Evolutionary conservation across 2,329 filamentous ascomycete species (phyloP).

Genomic region (Bisporella sp.): DNA sequence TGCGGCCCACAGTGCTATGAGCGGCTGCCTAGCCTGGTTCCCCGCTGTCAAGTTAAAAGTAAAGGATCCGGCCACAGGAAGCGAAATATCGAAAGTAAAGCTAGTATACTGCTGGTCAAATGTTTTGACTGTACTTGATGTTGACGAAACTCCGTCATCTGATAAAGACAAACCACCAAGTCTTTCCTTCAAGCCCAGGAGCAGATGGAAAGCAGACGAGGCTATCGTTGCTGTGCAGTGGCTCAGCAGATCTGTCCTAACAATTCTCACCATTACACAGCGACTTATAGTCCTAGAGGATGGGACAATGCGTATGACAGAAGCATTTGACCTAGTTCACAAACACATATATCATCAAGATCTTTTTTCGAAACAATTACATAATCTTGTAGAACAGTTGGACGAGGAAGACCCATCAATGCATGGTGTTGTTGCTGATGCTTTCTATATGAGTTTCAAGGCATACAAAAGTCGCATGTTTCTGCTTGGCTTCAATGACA

Average conservation of each 20-base stretch:
- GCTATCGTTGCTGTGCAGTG: constrained; percentile 95
- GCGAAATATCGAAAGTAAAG: constrained; percentile 71
- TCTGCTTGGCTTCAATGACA: constrained; percentile 85
- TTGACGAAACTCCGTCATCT: constrained; percentile 63
- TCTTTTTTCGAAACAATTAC: constrained; percentile 81
- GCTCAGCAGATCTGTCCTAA: constrained; percentile 88
- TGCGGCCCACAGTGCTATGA: constrained; percentile 82
- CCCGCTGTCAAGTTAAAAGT: constrained; percentile 88
- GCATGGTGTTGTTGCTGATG: constrained; percentile 94
- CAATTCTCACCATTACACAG: constrained; percentile 89
- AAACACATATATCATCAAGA: constrained; percentile 91
- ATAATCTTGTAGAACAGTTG: constrained; percentile 76
- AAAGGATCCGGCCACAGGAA: constrained; percentile 57
- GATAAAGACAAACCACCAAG: constrained; percentile 72
- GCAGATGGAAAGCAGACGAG: constrained; percentile 88
- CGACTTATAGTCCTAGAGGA: constrained; percentile 90
- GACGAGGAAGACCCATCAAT: constrained; percentile 83
- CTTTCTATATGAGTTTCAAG: constrained; percentile 96
- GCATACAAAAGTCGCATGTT: constrained; percentile 93
- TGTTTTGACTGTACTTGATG: constrained; percentile 85
- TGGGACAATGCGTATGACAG: constrained; percentile 79
- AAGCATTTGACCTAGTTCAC: constrained; percentile 85
- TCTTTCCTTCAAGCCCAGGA: constrained; percentile 74
- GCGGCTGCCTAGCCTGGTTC: constrained; percentile 94
- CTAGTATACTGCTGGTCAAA: constrained; percentile 99